Evolutionary conservation across 495 filamentous ascomycete genomes (phyloP).

Genomic region (Penicillium arizonense): DNA sequence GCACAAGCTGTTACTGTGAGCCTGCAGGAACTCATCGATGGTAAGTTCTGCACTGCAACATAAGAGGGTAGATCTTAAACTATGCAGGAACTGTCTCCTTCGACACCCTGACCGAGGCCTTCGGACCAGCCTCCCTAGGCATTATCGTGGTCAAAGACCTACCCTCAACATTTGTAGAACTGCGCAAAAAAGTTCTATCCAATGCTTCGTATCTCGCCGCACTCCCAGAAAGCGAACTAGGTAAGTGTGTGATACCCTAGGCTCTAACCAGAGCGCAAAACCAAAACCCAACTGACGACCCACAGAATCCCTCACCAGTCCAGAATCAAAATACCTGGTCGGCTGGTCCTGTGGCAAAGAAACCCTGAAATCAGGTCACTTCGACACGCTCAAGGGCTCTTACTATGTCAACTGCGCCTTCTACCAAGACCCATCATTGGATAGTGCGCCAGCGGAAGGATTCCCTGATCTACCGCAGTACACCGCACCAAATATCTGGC

Average conservation of each 20-base stretch:
- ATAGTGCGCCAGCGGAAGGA: conserved; percentile 58
- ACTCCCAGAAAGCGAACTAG: conserved; percentile 68
- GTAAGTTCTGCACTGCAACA: conserved; percentile 7
- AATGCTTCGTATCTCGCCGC: conserved; percentile 89
- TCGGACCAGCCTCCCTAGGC: conserved; percentile 87
- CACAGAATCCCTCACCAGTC: conserved; percentile 44
- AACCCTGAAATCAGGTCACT: conserved; percentile 83
- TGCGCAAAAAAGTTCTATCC: conserved; percentile 74
- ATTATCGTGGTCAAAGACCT: conserved; percentile 91
- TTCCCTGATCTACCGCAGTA: conserved; percentile 63
- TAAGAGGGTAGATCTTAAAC: neutral
- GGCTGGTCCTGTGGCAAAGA: conserved; percentile 89
- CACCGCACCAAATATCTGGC: conserved; percentile 83
- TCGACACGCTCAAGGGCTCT: conserved; percentile 91
- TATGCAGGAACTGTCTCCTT: conserved; percentile 66
- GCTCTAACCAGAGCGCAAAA: conserved; percentile 1
- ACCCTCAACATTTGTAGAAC: conserved; percentile 60
- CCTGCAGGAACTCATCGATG: conserved; percentile 47
- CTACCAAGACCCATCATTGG: conserved; percentile 66
- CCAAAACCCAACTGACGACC: conserved; percentile 4
- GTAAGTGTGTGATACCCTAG: conserved; percentile 42
- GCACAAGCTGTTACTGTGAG: conserved; percentile 54
- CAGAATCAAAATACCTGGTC: conserved; percentile 55
- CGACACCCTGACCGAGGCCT: conserved; percentile 74
- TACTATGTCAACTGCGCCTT: conserved; percentile 98